Base-by-base conservation (phyloP, 23 red algal species). In the Gracilaria caudata region DNA sequence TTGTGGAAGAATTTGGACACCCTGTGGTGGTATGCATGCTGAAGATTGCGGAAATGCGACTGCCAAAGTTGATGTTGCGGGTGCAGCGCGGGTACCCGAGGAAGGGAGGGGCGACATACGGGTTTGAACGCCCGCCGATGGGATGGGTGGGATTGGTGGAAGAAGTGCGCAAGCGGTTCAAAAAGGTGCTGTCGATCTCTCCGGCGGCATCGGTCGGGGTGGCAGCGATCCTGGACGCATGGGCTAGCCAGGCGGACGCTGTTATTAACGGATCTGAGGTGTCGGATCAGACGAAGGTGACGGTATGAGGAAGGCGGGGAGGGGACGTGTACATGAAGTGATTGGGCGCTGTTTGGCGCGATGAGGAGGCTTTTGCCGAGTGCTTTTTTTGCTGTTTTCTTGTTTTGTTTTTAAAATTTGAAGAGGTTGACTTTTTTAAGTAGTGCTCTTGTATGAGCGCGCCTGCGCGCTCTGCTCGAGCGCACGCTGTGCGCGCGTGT, bases 81-180 rank as follows among this genome's bases (percentile, higher is more conserved):
- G 90, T 93, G 38, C 90, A 85, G 33, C 60, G 90, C 0, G 90
- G 90, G 28, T 93, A 93, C 64, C 90, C 90, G 61, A 70, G 90
- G 23, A 93, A 93, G 55, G 90, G 90, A 19, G 90, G 81, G 16
- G 79, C 90, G 16, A 86, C 81, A 17, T 85, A 86, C 33, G 90
- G 80, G 16, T 93, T 93, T 73, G 90, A 93, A 75, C 68, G 90
- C 14, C 90, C 90, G 63, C 90, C 81, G 29, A 73, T 93, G 90
- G 90, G 90, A 23, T 93, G 90, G 90, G 81, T 93, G 33, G 90
- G 75, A n/a, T 53, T 71, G 35, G 37, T 87, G 23, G 65, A 80
- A 3, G 72, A 68, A 9, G 73, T 93, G 26, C 70, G 90, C 12
- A 35, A 25, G 25, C 45, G 90, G n/a, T 93, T 93, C 56, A 86